These are phyloP conservation scores for Bolboschoenus planiculmis DNA, from an alignment of 176 grass and related monocot species.

Conservation along the genomic window DNA sequence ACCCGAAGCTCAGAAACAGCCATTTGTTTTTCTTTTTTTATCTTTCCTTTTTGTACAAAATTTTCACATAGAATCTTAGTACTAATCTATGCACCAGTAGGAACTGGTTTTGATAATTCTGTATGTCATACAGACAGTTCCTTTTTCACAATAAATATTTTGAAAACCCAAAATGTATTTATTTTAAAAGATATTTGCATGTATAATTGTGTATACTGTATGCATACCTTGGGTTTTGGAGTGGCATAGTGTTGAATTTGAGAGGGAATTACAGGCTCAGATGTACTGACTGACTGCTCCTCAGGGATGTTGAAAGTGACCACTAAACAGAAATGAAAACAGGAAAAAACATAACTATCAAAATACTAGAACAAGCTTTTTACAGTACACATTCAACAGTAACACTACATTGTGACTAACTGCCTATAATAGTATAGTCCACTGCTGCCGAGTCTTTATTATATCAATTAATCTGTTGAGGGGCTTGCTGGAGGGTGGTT, in stretches of 20 bases:
- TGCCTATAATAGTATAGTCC: not conserved
- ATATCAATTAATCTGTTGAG: not conserved
- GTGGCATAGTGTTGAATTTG: not conserved
- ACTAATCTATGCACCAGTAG: not conserved
- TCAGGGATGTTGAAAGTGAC: conserved; percentile 16
- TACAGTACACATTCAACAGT: not conserved
- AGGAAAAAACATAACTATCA: not conserved
- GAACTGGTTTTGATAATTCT: not conserved
- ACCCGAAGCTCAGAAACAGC: not conserved
- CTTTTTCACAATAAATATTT: not conserved
- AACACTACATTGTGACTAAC: not conserved
- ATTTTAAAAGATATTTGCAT: not conserved
- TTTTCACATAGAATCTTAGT: not conserved
- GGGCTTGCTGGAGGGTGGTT: not conserved
- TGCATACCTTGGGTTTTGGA: conserved; percentile 17
- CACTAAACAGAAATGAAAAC: conserved; percentile 13
- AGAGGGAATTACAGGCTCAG: conserved; percentile 11
- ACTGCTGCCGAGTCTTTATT: not conserved
- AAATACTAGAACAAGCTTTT: not conserved
- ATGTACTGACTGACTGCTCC: conserved; percentile 1
- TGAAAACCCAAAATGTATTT: not conserved
- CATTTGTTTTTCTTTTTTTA: not conserved
- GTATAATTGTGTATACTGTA: not conserved
- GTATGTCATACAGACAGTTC: not conserved
- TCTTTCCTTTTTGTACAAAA: not conserved